A percentile compares a stretch with the other conserved stretches of the same genome.
phyloP scores from a whole-genome alignment of 495 filamentous ascomycete species.

The Chaetomidium leptoderma region DNA sequence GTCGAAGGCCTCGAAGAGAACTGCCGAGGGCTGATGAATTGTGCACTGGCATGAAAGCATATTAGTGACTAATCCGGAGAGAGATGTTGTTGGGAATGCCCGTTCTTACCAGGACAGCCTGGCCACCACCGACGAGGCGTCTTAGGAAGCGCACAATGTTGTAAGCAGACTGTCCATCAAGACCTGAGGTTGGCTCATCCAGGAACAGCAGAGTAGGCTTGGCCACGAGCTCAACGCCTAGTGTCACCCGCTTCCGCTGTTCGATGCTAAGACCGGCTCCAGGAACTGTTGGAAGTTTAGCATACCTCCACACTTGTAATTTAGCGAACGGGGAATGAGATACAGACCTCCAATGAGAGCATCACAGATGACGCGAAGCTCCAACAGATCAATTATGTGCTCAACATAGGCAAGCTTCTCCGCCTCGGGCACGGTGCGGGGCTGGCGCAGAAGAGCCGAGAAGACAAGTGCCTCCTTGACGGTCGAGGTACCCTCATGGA shows the following conservation, averaged over 20 bases:
- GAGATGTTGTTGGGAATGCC: neutral
- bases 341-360: slow-evolving; percentile 60
- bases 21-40: slow-evolving; percentile 71
- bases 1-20: slow-evolving; percentile 72
- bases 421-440: slow-evolving; percentile 51
- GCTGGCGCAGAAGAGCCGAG: slow-evolving; percentile 73
- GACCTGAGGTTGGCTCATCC: slow-evolving; percentile 77
- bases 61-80: neutral
- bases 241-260: slow-evolving; percentile 64
- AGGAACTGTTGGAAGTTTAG: slow-evolving; percentile 42
- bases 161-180: slow-evolving; percentile 77
- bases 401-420: slow-evolving; percentile 82
- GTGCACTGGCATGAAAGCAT: slow-evolving; percentile 45
- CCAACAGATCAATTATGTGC: slow-evolving; percentile 77
- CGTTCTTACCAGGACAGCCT: slow-evolving; percentile 53
- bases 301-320: neutral
- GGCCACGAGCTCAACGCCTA: slow-evolving; percentile 85
- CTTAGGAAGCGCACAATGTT: slow-evolving; percentile 77
- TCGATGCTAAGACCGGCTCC: slow-evolving; percentile 55
- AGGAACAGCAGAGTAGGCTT: slow-evolving; percentile 73
- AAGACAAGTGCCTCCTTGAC: slow-evolving; percentile 77
- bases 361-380: slow-evolving; percentile 74
- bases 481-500: slow-evolving; percentile 72
- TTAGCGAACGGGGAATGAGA: neutral
- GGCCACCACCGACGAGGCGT: slow-evolving; percentile 71